Conservation (phyloP, 768 basidiomycete genomes). For the Hericium erinaceus region DNA sequence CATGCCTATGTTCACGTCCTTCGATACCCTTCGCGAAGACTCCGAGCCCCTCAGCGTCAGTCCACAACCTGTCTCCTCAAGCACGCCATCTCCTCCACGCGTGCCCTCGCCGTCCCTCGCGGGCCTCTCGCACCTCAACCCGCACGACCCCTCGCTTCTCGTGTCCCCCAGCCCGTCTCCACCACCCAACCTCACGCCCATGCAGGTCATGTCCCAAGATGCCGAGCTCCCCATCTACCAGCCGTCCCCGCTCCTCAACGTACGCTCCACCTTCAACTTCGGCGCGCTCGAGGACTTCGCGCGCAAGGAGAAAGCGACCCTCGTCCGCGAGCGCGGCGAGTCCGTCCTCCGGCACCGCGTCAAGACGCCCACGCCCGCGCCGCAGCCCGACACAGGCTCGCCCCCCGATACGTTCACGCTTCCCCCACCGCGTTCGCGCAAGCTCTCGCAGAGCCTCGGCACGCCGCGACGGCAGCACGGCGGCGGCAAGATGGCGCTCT, state of each 20-base stretch:
- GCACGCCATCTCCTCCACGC: background rate
- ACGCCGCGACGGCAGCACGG: conserved; percentile 47
- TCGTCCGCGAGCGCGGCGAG: conserved; percentile 31
- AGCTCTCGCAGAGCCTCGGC: conserved; percentile 76
- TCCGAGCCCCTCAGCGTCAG: conserved; percentile 29
- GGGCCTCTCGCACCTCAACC: conserved; percentile 2
- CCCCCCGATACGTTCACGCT: conserved; percentile 9
- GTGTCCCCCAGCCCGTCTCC: conserved; percentile 1
- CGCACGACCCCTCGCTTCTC: conserved; percentile 43
- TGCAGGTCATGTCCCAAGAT: conserved; percentile 8
- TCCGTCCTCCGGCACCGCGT: background rate
- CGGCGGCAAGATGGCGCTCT: conserved; percentile 83
- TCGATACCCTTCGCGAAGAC: conserved; percentile 39
- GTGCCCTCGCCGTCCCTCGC: conserved; percentile 2
- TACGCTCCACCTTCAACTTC: conserved; percentile 62
- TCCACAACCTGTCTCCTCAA: conserved; percentile 1
- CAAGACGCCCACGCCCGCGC: background rate
- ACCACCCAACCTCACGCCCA: background rate
- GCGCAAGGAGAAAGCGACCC: conserved; percentile 49
- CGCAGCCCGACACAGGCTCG: background rate
- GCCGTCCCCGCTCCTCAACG: conserved; percentile 28
- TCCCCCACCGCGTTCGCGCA: conserved; percentile 61
- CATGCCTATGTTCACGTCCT: conserved; percentile 28
- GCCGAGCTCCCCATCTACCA: conserved; percentile 65
- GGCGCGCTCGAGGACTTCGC: conserved; percentile 70